Base-by-base conservation (phyloP, 2,329 filamentous ascomycete genomes). In the Cyphellophora attinorum region DNA sequence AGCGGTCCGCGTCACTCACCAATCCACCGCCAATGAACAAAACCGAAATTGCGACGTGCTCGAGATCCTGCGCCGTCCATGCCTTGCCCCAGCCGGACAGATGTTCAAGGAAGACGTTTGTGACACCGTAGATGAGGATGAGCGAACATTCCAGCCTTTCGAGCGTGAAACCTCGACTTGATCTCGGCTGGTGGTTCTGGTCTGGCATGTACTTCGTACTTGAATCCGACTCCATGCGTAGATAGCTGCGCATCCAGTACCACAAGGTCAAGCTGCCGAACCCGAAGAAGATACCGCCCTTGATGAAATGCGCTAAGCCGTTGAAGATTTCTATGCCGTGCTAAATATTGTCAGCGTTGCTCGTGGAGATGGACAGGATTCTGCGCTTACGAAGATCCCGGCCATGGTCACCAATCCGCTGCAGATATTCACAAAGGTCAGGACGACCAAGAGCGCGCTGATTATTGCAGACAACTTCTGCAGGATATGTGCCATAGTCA, bases 201-300 rank as follows among this genome's bases (percentile, higher is more conserved):
- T 60, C 51, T 96, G 51, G 49, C 2, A 58, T 96, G 13, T 81
- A 80, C 89, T 88, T 95, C 0, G 86, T 85, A 89, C 89, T 96
- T 46, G 89, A 89, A 38, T 83, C 81, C 85, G 85, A 91, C 43
- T 84, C 85, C 34, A 89, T 72, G 40, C 94, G 84, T 38, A 82
- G 79, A 55, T 93, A 96, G 55, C 82, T 83, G 16, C 89, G 89
- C 52, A 86, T 76, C 81, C 85, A 95, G 37, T 89, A 79, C 18
- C 85, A 86, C 3, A 96, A 68, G 0, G 85, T 93, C 40, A 95
- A 62, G 13, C 94, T 61, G 6, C 89, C 89, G 44, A 93, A 84
- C 79, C 85, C 91, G 62, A 95, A 85, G 66, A 96, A 96, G 35
- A 96, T 81, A 3, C 84, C 84, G 29, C 89, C 89, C 57, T 96